Evolutionary conservation across 441 rosid species (phyloP).

Genomic region (Populus hybrid): DNA sequence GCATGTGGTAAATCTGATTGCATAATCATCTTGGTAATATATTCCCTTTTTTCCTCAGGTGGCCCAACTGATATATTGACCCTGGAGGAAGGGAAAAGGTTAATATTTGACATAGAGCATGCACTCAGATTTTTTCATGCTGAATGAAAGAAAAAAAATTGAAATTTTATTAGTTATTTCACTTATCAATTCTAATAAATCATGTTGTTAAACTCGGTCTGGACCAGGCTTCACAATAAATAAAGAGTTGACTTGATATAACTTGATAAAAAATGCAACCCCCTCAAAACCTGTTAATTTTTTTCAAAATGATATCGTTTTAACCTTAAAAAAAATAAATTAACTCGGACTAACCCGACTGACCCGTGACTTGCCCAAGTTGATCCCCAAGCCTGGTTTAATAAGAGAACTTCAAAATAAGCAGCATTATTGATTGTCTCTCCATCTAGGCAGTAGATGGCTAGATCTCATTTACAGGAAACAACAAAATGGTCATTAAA

Average conservation of each 20-base stretch:
- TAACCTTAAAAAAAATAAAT: no score
- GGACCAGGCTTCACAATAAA: no score
- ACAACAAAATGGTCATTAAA: background rate
- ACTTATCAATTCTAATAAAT: background rate
- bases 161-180: background rate
- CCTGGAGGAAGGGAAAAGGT: conserved; percentile 17
- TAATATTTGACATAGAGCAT: background rate
- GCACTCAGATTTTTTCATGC: background rate
- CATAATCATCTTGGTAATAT: conserved; percentile 18
- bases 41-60: conserved; percentile 54
- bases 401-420: background rate
- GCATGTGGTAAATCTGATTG: no score
- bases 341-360: no score
- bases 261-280: no score
- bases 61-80: conserved; percentile 43
- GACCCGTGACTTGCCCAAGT: no score
- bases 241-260: no score
- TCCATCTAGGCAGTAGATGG: background rate
- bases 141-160: no score
- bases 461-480: background rate
- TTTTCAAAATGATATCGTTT: no score
- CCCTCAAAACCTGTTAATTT: no score
- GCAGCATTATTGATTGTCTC: background rate
- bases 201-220: no score
- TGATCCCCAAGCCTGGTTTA: no score